A percentile compares a stretch with the other conserved stretches of the same genome.
Evolutionary conservation across 352 stramenopile genomes (phyloP).

Genomic region (Globisporangium orthogonon): DNA sequence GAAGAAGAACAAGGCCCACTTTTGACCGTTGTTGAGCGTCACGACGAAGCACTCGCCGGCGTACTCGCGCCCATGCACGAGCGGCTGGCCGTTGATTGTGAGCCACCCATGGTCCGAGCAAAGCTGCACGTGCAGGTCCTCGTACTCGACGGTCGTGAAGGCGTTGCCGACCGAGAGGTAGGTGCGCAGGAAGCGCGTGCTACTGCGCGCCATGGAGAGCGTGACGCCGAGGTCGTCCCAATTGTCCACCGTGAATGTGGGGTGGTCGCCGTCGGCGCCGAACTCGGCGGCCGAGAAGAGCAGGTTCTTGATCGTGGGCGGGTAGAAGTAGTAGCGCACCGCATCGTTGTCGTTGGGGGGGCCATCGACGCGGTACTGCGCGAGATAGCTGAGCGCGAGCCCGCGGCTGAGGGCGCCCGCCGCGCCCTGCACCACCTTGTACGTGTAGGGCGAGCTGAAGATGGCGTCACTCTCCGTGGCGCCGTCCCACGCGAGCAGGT

Average conservation of each 20-base stretch:
- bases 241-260: constrained; percentile 37
- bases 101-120: constrained; percentile 57
- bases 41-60: constrained; percentile 42
- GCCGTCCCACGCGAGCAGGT: constrained; percentile 59
- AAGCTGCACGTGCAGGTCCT: constrained; percentile 53
- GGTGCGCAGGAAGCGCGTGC: constrained; percentile 23
- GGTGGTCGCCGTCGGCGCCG: constrained; percentile 1
- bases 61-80: constrained; percentile 27
- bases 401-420: constrained; percentile 32
- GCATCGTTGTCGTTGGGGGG: constrained; percentile 73
- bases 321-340: constrained; percentile 83
- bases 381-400: constrained; percentile 60
- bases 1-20: constrained; percentile 71
- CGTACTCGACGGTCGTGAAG: constrained; percentile 71
- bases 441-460: constrained; percentile 67
- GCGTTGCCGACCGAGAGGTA: constrained; percentile 71
- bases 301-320: constrained; percentile 67
- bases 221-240: constrained; percentile 79
- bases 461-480: constrained; percentile 58
- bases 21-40: constrained; percentile 70
- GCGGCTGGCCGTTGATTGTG: constrained; percentile 42
- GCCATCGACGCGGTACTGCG: constrained; percentile 63
- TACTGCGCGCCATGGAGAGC: constrained; percentile 22
- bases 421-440: constrained; percentile 36
- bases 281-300: constrained; percentile 60